Evolutionary conservation across 225 moss, liverwort and hornwort genomes (phyloP).

Genomic region (Physcomitrium patens): DNA sequence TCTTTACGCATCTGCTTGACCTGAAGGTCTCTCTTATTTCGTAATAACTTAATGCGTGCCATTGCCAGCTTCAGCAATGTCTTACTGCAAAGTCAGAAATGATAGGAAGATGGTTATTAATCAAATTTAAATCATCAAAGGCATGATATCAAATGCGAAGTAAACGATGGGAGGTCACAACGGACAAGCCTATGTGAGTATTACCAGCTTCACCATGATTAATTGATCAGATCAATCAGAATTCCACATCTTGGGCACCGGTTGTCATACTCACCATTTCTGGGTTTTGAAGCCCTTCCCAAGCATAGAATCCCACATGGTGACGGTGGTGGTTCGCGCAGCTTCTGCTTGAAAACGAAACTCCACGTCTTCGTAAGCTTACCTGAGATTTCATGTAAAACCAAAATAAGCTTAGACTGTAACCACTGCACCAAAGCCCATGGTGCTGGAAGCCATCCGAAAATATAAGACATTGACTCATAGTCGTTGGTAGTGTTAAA

Average conservation of each 20-base stretch:
- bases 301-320: constrained; percentile 83
- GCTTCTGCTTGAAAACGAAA: neutral
- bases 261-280: constrained; percentile 73
- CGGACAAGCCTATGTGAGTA: neutral
- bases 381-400: constrained; percentile 21
- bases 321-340: constrained; percentile 32
- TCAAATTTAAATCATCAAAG: neutral
- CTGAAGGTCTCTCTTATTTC: constrained; percentile 97
- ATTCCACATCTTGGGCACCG: constrained; percentile 9
- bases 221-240: neutral
- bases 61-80: constrained; percentile 92
- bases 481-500: too few species aligned
- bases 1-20: constrained; percentile 96
- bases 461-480: too few species aligned
- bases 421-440: constrained; percentile 2
- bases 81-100: constrained; percentile 62
- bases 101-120: neutral
- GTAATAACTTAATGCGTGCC: constrained; percentile 97
- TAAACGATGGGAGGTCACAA: neutral
- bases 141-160: constrained; percentile 3
- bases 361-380: constrained; percentile 14
- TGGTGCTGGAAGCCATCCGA: too few species aligned
- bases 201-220: constrained; percentile 22
- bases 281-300: constrained; percentile 96
- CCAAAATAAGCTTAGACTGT: neutral